phyloP scores from a whole-genome alignment of 345 rosid species.

The Rhizophora mangle region DNA sequence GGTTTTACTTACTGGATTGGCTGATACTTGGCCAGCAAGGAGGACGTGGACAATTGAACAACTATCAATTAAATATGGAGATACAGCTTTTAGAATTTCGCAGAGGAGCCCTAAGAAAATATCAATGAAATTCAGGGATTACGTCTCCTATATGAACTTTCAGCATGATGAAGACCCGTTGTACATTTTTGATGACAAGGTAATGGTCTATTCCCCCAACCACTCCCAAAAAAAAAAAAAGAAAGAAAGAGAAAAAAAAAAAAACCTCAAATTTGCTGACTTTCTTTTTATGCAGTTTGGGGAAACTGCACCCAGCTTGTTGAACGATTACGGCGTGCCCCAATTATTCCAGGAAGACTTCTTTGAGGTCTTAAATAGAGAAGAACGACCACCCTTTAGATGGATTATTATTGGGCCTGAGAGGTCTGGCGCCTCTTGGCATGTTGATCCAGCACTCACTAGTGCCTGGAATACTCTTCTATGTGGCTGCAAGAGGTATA shows the following conservation, averaged over 20 bases:
- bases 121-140: conserved; percentile 77
- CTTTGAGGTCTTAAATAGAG: conserved; percentile 68
- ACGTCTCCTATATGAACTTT: conserved; percentile 61
- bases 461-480: conserved; percentile 98
- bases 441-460: conserved; percentile 96
- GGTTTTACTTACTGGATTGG: conserved; percentile 78
- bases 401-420: conserved; percentile 97
- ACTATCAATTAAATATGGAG: conserved; percentile 56
- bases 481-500: conserved; percentile 89
- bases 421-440: conserved; percentile 99
- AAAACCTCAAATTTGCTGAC: conserved; percentile 4
- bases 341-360: conserved; percentile 83
- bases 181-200: conserved; percentile 91
- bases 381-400: conserved; percentile 77
- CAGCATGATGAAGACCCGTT: conserved; percentile 97
- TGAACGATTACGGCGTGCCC: conserved; percentile 81
- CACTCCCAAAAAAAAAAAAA: too few species aligned
- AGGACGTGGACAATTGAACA: conserved; percentile 76
- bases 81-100: conserved; percentile 71
- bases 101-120: conserved; percentile 65
- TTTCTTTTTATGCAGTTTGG: conserved; percentile 61
- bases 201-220: conserved; percentile 12
- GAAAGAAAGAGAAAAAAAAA: too few species aligned
- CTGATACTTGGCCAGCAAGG: conserved; percentile 89
- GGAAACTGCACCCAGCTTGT: conserved; percentile 68